Percentiles rank a stretch among this genome's conserved stretches.
Conservation (phyloP, 768 basidiomycete genomes). For the Boletus vermiculosoides region DNA sequence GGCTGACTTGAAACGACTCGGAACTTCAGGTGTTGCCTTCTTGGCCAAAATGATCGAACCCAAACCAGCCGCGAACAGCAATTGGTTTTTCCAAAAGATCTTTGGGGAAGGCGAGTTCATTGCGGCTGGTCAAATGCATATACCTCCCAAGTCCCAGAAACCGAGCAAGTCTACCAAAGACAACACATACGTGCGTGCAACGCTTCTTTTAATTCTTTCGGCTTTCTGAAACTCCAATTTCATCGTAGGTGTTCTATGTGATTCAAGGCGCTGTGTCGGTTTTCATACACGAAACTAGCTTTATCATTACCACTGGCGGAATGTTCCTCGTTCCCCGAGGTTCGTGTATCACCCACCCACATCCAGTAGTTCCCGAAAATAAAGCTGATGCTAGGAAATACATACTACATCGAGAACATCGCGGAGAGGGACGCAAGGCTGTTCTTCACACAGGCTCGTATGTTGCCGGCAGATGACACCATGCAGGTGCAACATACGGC, state of each 20-base stretch:
- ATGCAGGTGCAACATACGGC: slow-evolving; percentile 25
- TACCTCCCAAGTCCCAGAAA: slow-evolving; percentile 79
- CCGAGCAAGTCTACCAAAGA: slow-evolving; percentile 88
- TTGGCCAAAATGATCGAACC: slow-evolving; percentile 68
- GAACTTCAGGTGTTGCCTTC: slow-evolving; percentile 68
- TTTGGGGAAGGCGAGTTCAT: slow-evolving; percentile 91
- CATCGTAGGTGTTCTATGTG: slow-evolving; percentile 66
- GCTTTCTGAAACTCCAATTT: not conserved
- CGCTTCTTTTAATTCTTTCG: not conserved
- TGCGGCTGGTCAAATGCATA: slow-evolving; percentile 82
- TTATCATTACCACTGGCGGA: slow-evolving; percentile 77
- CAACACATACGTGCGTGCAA: slow-evolving; percentile 78
- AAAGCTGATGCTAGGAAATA: slow-evolving; percentile 60
- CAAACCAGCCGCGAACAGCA: slow-evolving; percentile 54
- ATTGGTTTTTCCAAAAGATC: slow-evolving; percentile 88
- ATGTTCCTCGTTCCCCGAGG: slow-evolving; percentile 92
- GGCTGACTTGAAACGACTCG: slow-evolving; percentile 1
- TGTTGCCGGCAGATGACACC: slow-evolving; percentile 37
- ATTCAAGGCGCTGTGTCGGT: slow-evolving; percentile 88
- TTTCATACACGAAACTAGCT: slow-evolving; percentile 74
- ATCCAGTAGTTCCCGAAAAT: not conserved
- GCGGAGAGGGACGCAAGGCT: slow-evolving; percentile 73
- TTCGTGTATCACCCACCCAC: slow-evolving; percentile 32
- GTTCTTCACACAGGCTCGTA: slow-evolving; percentile 89
- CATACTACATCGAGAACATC: slow-evolving; percentile 89